Percentiles rank a stretch among this genome's conserved stretches.
Evolutionary conservation across 2,329 filamentous ascomycete species (phyloP).

Genomic region (Juglanconis sp.): DNA sequence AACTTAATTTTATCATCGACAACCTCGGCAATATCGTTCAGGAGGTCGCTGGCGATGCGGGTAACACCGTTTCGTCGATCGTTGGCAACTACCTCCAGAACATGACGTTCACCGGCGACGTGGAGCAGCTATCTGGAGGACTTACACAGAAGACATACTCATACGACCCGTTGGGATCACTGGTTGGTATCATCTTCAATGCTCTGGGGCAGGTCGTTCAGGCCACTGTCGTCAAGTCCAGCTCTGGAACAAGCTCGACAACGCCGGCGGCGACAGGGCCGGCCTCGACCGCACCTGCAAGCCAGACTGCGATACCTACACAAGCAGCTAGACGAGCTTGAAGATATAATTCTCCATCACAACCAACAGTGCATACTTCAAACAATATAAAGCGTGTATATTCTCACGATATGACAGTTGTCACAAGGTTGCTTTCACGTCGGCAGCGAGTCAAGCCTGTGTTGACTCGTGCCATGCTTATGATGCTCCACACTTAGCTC

Average conservation of each 20-base stretch:
- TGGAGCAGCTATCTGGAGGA: constrained; percentile 32
- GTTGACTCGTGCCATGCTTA: too few relatives aligned
- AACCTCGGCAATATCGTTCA: constrained; percentile 63
- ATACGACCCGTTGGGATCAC: constrained; percentile 45
- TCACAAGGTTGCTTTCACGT: too few relatives aligned
- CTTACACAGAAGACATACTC: constrained; percentile 49
- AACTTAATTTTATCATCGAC: constrained; percentile 55
- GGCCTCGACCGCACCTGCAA: constrained; percentile 6
- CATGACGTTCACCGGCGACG: constrained; percentile 49
- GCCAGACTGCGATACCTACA: constrained; percentile 2
- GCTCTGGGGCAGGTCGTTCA: constrained; percentile 52
- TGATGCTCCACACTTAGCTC: too few relatives aligned
- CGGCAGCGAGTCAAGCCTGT: too few relatives aligned
- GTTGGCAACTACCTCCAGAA: constrained; percentile 57
- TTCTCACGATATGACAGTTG: too few relatives aligned
- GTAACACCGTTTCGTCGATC: constrained; percentile 44
- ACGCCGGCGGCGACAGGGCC: constrained; percentile 1
- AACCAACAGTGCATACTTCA: too few relatives aligned
- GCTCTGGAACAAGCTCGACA: constrained; percentile 3
- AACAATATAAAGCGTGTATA: too few relatives aligned
- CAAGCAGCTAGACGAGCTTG: constrained; percentile 1
- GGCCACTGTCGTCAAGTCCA: constrained; percentile 34
- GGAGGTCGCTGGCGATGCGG: constrained; percentile 48
- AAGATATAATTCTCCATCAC: too few relatives aligned
- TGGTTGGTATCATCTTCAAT: constrained; percentile 56